Percentiles rank a stretch among this genome's conserved stretches.
Evolutionary conservation across 2,329 filamentous ascomycete genomes (phyloP).

Genomic region (Huntiella abstrusa): DNA sequence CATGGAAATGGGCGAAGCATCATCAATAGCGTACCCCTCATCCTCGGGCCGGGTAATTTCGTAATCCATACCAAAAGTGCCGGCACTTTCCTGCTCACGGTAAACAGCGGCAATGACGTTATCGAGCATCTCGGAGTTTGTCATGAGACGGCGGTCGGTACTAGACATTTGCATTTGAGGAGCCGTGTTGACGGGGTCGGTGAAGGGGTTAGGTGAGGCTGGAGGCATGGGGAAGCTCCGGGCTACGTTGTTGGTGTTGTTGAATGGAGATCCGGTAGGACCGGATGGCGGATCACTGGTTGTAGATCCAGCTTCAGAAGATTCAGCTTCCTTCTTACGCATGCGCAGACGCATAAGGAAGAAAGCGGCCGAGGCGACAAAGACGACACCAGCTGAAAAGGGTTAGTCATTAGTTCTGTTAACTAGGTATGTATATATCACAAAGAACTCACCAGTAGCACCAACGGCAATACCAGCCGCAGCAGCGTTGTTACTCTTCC

Average conservation of each 20-base stretch:
- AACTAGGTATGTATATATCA: neutral
- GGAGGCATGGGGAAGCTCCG: neutral
- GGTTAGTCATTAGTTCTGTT: neutral
- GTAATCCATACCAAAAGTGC: neutral
- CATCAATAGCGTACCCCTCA: constrained; percentile 8
- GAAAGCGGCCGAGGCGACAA: constrained; percentile 8
- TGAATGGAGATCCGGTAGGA: neutral
- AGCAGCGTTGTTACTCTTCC: constrained; percentile 1
- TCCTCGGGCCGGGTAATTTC: neutral
- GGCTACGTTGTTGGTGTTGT: neutral
- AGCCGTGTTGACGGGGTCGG: neutral
- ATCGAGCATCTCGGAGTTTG: constrained; percentile 9
- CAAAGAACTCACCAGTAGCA: constrained; percentile 7
- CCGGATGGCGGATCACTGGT: neutral
- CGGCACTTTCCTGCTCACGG: neutral
- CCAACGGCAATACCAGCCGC: constrained; percentile 10
- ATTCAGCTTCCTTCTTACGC: neutral
- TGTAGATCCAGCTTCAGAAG: neutral
- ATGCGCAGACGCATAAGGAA: constrained; percentile 8
- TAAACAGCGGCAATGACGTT: constrained; percentile 8
- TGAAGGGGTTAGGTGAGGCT: constrained; percentile 2
- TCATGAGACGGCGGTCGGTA: constrained; percentile 5
- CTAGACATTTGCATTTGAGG: too few species aligned
- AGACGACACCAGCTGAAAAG: constrained; percentile 8
- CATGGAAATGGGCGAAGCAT: constrained; percentile 1